phyloP scores from a whole-genome alignment of 345 rosid genomes.

The Arabidopsis thaliana region TAIR10.1 NC_003076.8:4718001-4718500 shows the following conservation, averaged over 20 bases:
- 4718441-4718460: constrained; percentile 4
- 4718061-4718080: neutral
- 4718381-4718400: neutral
- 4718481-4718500: constrained; percentile 11
- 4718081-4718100: neutral
- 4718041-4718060: neutral
- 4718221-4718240: neutral
- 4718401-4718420: neutral
- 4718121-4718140: constrained; percentile 40
- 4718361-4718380: constrained; percentile 31
- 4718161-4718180: constrained; percentile 32
- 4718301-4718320: constrained; percentile 38
- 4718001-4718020: constrained; percentile 55
- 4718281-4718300: constrained; percentile 38
- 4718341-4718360: constrained; percentile 31
- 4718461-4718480: constrained; percentile 1
- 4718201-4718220: neutral
- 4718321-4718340: constrained; percentile 37
- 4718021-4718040: constrained; percentile 49
- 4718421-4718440: neutral
- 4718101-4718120: constrained; percentile 23
- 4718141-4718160: constrained; percentile 34
- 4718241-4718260: constrained; percentile 44
- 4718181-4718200: neutral
- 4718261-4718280: constrained; percentile 33